phyloP scores from a whole-genome alignment of 495 filamentous ascomycete genomes.

The Xylaria sp. region DNA sequence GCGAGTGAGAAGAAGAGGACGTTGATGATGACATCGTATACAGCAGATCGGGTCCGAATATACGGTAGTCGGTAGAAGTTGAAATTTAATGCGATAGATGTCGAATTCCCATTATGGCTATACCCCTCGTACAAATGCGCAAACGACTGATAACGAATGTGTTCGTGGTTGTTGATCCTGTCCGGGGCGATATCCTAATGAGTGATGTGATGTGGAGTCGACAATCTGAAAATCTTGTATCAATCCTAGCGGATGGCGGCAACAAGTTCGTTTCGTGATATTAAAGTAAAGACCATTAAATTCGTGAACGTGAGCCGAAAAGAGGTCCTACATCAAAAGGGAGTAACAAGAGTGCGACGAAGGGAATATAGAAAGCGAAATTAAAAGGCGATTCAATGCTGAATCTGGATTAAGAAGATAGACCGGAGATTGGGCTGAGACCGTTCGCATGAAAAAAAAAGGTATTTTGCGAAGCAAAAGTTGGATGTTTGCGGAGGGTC shows the following conservation, averaged over 20 bases:
- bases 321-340: conserved; percentile 13
- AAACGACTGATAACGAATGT: conserved; percentile 15
- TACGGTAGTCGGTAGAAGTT: conserved; percentile 25
- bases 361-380: conserved; percentile 39
- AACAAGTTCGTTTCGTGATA: conserved; percentile 38
- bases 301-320: conserved; percentile 31
- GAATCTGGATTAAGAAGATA: conserved; percentile 31
- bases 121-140: conserved; percentile 31
- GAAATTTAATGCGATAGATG: conserved; percentile 26
- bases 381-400: conserved; percentile 36
- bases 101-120: conserved; percentile 32
- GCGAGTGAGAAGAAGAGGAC: conserved; percentile 34
- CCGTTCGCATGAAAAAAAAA: conserved; percentile 36
- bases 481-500: conserved; percentile 33
- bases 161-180: conserved; percentile 1
- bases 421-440: conserved; percentile 30
- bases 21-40: conserved; percentile 43
- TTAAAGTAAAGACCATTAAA: conserved; percentile 32
- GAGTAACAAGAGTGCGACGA: conserved; percentile 22
- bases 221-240: conserved; percentile 28
- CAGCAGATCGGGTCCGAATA: conserved; percentile 28
- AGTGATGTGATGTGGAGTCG: conserved; percentile 31
- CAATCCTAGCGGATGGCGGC: conserved; percentile 29
- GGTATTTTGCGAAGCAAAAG: conserved; percentile 31
- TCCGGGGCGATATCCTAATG: not conserved